Evolutionary conservation across 2,329 filamentous ascomycete species (phyloP), one percentile per base, ranked within the genome.

Genomic region (Rutstroemia sp.): DNA sequence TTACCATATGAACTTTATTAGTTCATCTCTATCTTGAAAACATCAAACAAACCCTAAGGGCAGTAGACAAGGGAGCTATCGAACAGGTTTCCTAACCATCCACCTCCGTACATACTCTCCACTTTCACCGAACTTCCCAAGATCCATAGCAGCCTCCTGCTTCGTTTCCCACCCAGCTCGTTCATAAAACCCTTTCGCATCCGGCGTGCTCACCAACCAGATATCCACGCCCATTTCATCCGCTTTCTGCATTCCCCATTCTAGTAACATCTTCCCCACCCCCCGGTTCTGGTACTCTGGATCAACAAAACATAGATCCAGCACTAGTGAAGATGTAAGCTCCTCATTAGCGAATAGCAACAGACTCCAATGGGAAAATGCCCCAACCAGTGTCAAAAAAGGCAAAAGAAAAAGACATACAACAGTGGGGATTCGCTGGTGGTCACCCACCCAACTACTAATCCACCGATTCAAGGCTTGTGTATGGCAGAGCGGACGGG

Each of bases 91-190:
- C 41, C 54, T 59, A 5, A 64, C 41, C 61, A 64, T 64, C 59
- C 58, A 62, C 48, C 53, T 50, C 10, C 63, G 44, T 21, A 27
- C 45, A 60, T 64, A 65, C 5, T 44, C 25, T 2, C 59, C 59
- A 6, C 49, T 37, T 38, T 58, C 61, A 12, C 60, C 63, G 58
- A 61, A 56, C n/a, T 56, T 51, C n/a, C 42, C 49, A 16, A 65
- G 27, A 34, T 59, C 50, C 34, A 62, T 53, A 3, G 48, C 49
- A 30, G 57, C 50, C 14, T 56, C 63, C 41, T 67, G 60, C 21
- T 66, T 64, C 1, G 65, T 63, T 25, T 64, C 61, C 67, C 67
- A 70, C 16, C 65, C 67, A 51, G 55, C 60, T 41, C 58, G 64
- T 34, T 64, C 60, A 44, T 67, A 67, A 7, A 60, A 54, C 19